These are phyloP conservation scores for Herpetomonas tarakana DNA, from an alignment of 208 protist species.

Conservation along the genomic window DNA sequence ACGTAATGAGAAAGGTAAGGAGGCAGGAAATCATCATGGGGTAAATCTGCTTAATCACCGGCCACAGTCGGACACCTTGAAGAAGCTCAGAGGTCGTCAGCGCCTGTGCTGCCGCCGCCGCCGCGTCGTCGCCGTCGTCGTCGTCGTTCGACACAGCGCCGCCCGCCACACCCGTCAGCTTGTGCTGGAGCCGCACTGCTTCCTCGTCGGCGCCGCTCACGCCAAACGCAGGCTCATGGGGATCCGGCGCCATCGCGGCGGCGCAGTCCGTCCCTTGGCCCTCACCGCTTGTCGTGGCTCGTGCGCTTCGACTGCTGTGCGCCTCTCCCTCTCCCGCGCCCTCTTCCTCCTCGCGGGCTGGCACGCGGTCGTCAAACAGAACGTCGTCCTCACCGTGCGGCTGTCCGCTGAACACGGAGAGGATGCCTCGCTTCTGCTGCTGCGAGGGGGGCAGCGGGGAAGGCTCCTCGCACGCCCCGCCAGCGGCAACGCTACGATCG, in stretches of 20 bases:
- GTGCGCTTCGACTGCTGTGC: not conserved
- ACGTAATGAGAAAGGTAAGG: constrained; percentile 60
- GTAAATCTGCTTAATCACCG: constrained; percentile 65
- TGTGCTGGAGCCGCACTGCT: not conserved
- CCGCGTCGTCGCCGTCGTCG: not conserved
- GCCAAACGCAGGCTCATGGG: constrained; percentile 1
- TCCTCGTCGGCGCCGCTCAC: constrained; percentile 5
- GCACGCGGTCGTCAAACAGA: constrained; percentile 33
- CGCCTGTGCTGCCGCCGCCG: not conserved
- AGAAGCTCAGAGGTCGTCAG: constrained; percentile 65
- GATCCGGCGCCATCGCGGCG: not conserved
- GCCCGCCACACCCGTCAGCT: not conserved
- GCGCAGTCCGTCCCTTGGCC: not conserved
- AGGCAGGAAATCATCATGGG: constrained; percentile 75
- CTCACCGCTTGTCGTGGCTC: too few species aligned
- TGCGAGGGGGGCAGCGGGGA: too few species aligned
- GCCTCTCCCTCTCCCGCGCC: constrained; percentile 1
- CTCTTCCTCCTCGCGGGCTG: constrained; percentile 8
- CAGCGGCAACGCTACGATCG: not conserved
- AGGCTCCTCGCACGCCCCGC: not conserved
- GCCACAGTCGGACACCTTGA: constrained; percentile 52
- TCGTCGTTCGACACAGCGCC: not conserved
- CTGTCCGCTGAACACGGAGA: not conserved
- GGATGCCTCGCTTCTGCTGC: not conserved
- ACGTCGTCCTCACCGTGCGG: constrained; percentile 13